Evolutionary conservation across 129 eudicot species (phyloP).

Genomic region (carrot (Daucus carota)): DNA sequence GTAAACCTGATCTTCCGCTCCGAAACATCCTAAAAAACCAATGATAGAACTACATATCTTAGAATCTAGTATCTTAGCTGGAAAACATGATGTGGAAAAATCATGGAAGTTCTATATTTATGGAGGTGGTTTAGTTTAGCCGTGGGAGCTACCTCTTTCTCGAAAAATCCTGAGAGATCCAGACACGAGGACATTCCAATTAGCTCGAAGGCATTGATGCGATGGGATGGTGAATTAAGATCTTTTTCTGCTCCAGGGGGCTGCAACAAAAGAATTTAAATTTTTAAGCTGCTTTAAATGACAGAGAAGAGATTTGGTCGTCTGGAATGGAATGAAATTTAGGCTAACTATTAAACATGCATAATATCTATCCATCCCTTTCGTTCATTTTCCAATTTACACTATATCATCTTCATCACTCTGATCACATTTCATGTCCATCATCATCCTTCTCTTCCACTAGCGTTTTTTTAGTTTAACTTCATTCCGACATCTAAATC

Average conservation of each 20-base stretch:
- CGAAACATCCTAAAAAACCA: constrained; percentile 66
- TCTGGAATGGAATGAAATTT: neutral
- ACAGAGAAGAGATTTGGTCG: neutral
- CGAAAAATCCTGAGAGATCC: constrained; percentile 89
- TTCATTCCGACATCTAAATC: neutral
- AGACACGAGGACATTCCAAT: constrained; percentile 89
- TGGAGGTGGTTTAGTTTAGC: neutral
- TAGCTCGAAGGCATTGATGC: constrained; percentile 84
- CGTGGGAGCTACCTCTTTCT: constrained; percentile 57
- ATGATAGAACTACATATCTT: neutral
- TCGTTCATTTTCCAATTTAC: too few relatives aligned
- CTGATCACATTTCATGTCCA: neutral
- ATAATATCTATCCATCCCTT: neutral
- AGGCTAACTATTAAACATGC: neutral
- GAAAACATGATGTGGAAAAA: neutral
- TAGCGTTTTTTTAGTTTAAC: neutral
- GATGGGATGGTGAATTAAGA: constrained; percentile 43
- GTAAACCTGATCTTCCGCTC: constrained; percentile 95
- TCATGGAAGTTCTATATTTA: neutral
- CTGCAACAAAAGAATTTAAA: constrained; percentile 25
- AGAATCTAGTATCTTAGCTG: neutral
- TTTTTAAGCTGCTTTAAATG: neutral
- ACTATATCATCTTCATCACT: neutral
- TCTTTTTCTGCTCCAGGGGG: constrained; percentile 48
- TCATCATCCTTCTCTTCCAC: constrained; percentile 1